These are phyloP conservation scores for Capsicum pubescens DNA, from an alignment of 257 asterid genomes.

Conservation along the genomic window DNA sequence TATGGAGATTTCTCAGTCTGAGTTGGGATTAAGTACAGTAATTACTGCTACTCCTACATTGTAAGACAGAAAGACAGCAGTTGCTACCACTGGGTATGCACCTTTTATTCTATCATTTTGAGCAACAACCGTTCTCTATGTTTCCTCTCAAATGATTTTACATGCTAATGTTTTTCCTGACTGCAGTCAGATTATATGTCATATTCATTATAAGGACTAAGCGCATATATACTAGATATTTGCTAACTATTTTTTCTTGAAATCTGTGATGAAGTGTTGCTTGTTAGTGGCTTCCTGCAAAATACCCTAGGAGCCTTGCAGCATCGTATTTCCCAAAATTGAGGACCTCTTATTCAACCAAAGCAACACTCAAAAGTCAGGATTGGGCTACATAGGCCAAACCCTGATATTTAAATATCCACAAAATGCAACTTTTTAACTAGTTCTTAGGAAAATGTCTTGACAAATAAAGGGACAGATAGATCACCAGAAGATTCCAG, in stretches of 20 bases:
- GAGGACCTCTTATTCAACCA: neutral
- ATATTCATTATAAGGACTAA: neutral
- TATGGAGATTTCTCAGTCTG: neutral
- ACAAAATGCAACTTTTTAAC: neutral
- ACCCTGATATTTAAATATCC: neutral
- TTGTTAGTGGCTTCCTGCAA: neutral
- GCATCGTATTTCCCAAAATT: neutral
- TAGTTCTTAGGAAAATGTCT: neutral
- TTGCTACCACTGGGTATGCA: slow-evolving; percentile 9
- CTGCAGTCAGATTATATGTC: neutral
- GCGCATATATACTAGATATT: neutral
- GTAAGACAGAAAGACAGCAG: neutral
- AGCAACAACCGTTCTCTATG: slow-evolving; percentile 6
- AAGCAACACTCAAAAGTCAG: slow-evolving; percentile 12
- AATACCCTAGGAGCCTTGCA: neutral
- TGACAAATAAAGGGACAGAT: neutral
- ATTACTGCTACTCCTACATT: neutral
- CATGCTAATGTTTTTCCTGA: neutral
- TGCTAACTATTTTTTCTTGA: neutral
- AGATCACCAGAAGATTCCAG: slow-evolving; percentile 82
- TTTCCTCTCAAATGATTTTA: neutral
- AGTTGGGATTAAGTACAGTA: neutral
- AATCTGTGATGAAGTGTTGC: neutral
- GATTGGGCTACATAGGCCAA: neutral
- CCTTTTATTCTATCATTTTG: neutral